Base-by-base conservation (phyloP, 2,329 filamentous ascomycete genomes). In the Teratosphaeria epicoccoides region DNA sequence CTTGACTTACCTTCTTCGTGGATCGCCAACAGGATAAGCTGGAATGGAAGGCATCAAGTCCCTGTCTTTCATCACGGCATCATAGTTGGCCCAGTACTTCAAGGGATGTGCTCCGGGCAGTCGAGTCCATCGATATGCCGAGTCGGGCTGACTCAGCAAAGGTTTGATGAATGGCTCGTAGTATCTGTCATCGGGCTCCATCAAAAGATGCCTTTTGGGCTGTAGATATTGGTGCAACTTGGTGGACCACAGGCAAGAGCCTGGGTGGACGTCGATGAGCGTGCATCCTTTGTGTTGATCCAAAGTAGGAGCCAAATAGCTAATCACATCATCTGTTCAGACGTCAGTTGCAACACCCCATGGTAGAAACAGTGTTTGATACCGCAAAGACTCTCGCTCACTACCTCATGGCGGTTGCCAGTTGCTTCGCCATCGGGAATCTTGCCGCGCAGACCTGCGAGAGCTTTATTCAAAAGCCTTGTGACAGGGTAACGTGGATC, bases 231-330 rank as follows among this genome's bases (percentile, higher is more conserved):
- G 76, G 64, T 95, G 82, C 0, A 97, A 73, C 61, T 84, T 87
- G 24, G 74, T 73, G 28, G 90, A 95, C 81, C 85, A 93, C 2
- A 95, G 50, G 7, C 89, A 88, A 1, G 73, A 72, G 12, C 89
- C 89, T 0, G 91, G 91, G 66, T 90, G 88, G 51, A 95, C 73
- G 64, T 97, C 91, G 61, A 98, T 73, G 44, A 97, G 77, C 61
- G 95, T 89, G 69, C 90, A 89, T 50, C 87, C 87, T 47, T 75
- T 72, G 67, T 93, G 84, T 44, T 81, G 78, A 28, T 80, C 71
- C 17, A 97, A 76, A 2, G 81, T 82, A 1, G 79, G 77, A 2
- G 78, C 80, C n/a, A 94, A 71, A 54, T 87, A 87, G 6, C 79
- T 66, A 45, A 95, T 61, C 12, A 86, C 72, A 60, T 91, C 83